Percentiles rank a stretch among this genome's conserved stretches.
Conservation (phyloP, 2,329 filamentous ascomycete species). For the Fusarium xyrophilum region DNA sequence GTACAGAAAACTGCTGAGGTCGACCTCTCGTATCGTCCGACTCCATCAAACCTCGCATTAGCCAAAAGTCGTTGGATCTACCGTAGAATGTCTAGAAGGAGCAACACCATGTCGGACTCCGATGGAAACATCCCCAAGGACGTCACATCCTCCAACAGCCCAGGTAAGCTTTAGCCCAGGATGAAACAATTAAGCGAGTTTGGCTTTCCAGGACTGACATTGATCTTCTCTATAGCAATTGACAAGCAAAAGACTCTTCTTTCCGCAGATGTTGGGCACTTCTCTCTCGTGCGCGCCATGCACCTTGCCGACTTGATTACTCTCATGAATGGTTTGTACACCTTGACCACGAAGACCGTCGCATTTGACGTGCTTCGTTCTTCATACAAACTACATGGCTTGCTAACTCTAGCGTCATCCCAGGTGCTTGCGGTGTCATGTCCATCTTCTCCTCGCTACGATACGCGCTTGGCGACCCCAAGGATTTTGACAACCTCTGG, state of each 20-base stretch:
- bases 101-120: conserved; percentile 48
- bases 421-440: conserved; percentile 86
- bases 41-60: neutral
- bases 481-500: conserved; percentile 75
- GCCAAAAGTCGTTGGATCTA: neutral
- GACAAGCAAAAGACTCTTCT: conserved; percentile 81
- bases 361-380: neutral
- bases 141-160: conserved; percentile 40
- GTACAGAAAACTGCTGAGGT: neutral
- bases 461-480: conserved; percentile 80
- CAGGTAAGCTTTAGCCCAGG: conserved; percentile 43
- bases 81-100: conserved; percentile 69
- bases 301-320: conserved; percentile 87
- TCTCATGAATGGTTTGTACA: conserved; percentile 71
- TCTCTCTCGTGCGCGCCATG: conserved; percentile 71
- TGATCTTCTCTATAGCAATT: conserved; percentile 54
- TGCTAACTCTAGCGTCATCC: conserved; percentile 7
- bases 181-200: neutral
- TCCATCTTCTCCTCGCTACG: conserved; percentile 94
- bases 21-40: neutral
- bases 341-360: neutral
- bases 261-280: conserved; percentile 74
- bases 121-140: conserved; percentile 44
- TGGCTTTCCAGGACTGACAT: conserved; percentile 3
- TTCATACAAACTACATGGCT: neutral